phyloP scores from a whole-genome alignment of 108 stramenopile species.

The Skeletonema marinoi region DNA sequence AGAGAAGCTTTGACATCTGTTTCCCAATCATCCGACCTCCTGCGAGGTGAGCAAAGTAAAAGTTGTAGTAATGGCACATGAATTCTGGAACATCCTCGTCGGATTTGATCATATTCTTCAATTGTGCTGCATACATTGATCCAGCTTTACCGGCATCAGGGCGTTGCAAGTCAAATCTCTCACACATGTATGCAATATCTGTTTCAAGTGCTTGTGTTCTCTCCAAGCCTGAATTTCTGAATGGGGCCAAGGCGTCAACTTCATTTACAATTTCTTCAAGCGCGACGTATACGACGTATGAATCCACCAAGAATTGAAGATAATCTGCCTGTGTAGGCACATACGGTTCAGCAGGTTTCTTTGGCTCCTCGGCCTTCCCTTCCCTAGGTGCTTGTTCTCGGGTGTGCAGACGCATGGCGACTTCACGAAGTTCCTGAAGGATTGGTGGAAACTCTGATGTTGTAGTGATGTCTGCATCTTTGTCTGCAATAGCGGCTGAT shows the following conservation, averaged over 20 bases:
- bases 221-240: constrained; percentile 88
- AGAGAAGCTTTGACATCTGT: constrained; percentile 78
- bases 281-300: constrained; percentile 76
- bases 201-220: constrained; percentile 66
- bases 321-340: constrained; percentile 77
- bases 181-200: constrained; percentile 87
- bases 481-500: not conserved
- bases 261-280: constrained; percentile 80
- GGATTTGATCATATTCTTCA: constrained; percentile 50
- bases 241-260: constrained; percentile 55
- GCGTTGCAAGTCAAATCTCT: constrained; percentile 56
- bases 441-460: constrained; percentile 20
- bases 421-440: constrained; percentile 77
- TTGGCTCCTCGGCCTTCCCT: constrained; percentile 65
- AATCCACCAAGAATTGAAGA: constrained; percentile 81
- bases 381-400: constrained; percentile 88
- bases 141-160: constrained; percentile 63
- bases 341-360: constrained; percentile 49
- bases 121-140: constrained; percentile 57
- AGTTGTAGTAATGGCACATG: constrained; percentile 95
- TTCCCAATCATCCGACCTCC: constrained; percentile 94
- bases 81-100: constrained; percentile 78
- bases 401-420: constrained; percentile 93
- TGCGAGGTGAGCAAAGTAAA: constrained; percentile 93
- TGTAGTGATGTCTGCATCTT: not conserved